Conservation (phyloP, 1,284 basidiomycete genomes). For the Mixia osmundae region DNA sequence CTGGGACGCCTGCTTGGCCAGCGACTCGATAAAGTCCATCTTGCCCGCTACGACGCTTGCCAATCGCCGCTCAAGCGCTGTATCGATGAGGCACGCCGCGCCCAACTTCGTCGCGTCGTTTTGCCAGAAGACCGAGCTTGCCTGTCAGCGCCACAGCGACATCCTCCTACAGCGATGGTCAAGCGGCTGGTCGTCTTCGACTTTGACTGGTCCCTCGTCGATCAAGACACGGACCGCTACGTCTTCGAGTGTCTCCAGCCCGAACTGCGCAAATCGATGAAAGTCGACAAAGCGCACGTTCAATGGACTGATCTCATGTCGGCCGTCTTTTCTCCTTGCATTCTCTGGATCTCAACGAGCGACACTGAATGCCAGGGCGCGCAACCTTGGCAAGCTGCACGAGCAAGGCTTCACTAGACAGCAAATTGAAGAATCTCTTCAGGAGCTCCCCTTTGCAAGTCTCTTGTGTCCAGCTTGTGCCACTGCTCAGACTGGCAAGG, state of each 20-base stretch:
- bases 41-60: too few species aligned
- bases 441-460: constrained; percentile 65
- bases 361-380: constrained; percentile 16
- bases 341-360: constrained; percentile 15
- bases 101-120: too few species aligned
- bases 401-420: constrained; percentile 39
- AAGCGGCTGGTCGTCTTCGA: constrained; percentile 87
- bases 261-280: constrained; percentile 59
- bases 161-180: too few species aligned
- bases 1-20: constrained; percentile 15
- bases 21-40: constrained; percentile 15
- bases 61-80: too few species aligned
- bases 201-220: constrained; percentile 85
- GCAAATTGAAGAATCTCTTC: constrained; percentile 53
- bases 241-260: constrained; percentile 78
- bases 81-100: too few species aligned
- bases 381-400: constrained; percentile 33
- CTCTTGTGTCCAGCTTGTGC: not conserved
- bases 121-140: too few species aligned
- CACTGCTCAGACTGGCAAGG: not conserved
- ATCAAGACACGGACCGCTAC: constrained; percentile 94
- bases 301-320: constrained; percentile 95
- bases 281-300: constrained; percentile 36
- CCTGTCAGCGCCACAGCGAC: too few species aligned
- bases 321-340: constrained; percentile 19